A percentile compares a stretch with the other conserved stretches of the same genome.
Evolutionary conservation across 2,329 filamentous ascomycete species (phyloP).

Genomic region (Fusarium udum): DNA sequence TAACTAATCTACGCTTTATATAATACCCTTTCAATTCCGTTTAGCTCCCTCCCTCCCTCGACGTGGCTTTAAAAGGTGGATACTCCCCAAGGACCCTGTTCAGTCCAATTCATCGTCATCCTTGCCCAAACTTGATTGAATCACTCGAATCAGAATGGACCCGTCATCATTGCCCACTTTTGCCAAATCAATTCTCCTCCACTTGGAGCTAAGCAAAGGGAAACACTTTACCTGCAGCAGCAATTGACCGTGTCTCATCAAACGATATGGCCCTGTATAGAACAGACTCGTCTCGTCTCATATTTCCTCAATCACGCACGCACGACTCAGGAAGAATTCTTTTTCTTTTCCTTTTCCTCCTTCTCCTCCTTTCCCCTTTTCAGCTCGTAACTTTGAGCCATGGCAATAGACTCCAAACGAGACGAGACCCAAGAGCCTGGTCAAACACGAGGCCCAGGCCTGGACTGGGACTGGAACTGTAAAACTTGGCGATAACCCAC

Average conservation of each 20-base stretch:
- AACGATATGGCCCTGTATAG: background rate
- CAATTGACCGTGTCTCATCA: constrained; percentile 5
- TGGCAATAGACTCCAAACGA: constrained; percentile 15
- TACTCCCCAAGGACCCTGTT: background rate
- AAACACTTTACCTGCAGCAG: constrained; percentile 36
- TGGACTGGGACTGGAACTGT: background rate
- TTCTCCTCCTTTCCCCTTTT: constrained; percentile 10
- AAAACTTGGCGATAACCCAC: constrained; percentile 14
- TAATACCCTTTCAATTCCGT: constrained; percentile 22
- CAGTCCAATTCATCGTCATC: constrained; percentile 5
- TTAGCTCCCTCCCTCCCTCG: constrained; percentile 14
- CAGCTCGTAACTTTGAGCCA: constrained; percentile 4
- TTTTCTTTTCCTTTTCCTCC: background rate
- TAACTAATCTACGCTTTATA: no score
- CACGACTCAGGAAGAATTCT: background rate
- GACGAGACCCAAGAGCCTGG: constrained; percentile 3
- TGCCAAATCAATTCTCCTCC: constrained; percentile 15
- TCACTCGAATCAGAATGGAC: constrained; percentile 3
- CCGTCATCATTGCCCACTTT: constrained; percentile 33
- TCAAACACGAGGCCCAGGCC: constrained; percentile 6
- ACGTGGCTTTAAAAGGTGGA: constrained; percentile 25
- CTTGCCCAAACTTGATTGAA: constrained; percentile 13
- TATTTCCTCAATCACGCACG: background rate
- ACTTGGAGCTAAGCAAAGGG: constrained; percentile 16
- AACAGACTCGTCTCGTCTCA: background rate